Conservation (phyloP, 305 asterid genomes). For the Fraxinus albicans region DNA sequence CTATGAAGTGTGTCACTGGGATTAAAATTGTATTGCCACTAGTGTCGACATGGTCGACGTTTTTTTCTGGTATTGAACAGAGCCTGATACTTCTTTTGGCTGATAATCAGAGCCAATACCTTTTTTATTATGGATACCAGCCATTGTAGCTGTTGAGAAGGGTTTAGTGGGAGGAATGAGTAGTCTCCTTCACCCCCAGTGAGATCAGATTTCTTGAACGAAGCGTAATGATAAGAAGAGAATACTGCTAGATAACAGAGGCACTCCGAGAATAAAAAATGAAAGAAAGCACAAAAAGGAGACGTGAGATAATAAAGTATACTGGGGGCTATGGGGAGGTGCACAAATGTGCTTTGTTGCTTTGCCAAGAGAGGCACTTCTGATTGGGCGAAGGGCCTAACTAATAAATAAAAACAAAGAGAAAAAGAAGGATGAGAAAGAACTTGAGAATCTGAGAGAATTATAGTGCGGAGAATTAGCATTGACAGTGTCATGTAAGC, state of each 20-base stretch:
- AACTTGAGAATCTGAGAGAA: not conserved
- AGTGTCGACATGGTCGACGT: not conserved
- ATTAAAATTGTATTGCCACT: not conserved
- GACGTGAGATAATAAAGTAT: not conserved
- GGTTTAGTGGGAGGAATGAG: not conserved
- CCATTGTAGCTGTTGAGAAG: not conserved
- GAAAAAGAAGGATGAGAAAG: not conserved
- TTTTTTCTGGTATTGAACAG: not conserved
- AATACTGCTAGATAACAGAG: not conserved
- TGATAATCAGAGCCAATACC: not conserved
- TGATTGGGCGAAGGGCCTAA: not conserved
- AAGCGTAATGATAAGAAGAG: not conserved
- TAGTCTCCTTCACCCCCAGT: not conserved
- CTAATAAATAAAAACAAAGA: not conserved
- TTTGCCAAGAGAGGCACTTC: not conserved
- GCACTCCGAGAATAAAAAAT: not conserved
- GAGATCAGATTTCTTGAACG: not conserved
- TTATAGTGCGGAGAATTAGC: not conserved
- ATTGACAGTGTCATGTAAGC: not conserved
- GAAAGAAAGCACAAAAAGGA: not conserved
- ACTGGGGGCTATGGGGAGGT: not conserved
- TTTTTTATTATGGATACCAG: not conserved
- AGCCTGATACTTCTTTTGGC: not conserved
- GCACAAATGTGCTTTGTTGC: not conserved
- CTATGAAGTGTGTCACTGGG: not conserved